Evolutionary conservation across 2,329 filamentous ascomycete species (phyloP).

Genomic region (Aspergillus alliaceus): DNA sequence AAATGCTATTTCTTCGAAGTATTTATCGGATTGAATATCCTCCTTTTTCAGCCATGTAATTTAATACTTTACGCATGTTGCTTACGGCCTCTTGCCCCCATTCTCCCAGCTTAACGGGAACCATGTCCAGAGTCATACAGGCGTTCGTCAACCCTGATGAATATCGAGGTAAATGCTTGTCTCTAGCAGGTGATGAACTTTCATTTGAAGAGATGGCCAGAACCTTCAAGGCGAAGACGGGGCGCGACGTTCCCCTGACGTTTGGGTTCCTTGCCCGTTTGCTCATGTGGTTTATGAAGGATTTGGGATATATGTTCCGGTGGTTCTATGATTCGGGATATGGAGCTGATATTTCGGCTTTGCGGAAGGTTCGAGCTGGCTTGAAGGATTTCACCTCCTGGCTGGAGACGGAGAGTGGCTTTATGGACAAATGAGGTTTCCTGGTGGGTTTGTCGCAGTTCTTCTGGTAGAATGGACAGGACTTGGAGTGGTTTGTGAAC

Average conservation of each 20-base stretch:
- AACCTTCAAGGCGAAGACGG: conserved; percentile 49
- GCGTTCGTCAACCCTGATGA: conserved; percentile 49
- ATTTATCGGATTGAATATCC: too few species aligned
- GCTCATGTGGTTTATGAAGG: conserved; percentile 44
- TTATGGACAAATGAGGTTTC: too few species aligned
- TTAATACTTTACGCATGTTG: too few species aligned
- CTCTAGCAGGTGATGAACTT: conserved; percentile 55
- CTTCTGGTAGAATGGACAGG: too few species aligned
- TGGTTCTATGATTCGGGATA: conserved; percentile 54
- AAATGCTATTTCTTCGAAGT: too few species aligned
- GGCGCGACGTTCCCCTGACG: conserved; percentile 42
- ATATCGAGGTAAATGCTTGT: conserved; percentile 37
- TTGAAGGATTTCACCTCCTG: conserved; percentile 51
- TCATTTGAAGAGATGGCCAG: conserved; percentile 46
- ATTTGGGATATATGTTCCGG: conserved; percentile 50
- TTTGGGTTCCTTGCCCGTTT: conserved; percentile 42
- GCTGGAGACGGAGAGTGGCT: conserved; percentile 50
- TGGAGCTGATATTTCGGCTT: conserved; percentile 44
- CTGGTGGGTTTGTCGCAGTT: too few species aligned
- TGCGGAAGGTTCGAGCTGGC: conserved; percentile 46
- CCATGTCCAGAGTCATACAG: too few species aligned
- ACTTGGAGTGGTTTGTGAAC: too few species aligned
- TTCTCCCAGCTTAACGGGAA: too few species aligned
- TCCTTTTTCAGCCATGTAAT: too few species aligned
- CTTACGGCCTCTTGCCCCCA: too few species aligned